These are phyloP conservation scores for Pythium inflatum DNA, from an alignment of 352 stramenopile genomes.

Conservation along the genomic window DNA sequence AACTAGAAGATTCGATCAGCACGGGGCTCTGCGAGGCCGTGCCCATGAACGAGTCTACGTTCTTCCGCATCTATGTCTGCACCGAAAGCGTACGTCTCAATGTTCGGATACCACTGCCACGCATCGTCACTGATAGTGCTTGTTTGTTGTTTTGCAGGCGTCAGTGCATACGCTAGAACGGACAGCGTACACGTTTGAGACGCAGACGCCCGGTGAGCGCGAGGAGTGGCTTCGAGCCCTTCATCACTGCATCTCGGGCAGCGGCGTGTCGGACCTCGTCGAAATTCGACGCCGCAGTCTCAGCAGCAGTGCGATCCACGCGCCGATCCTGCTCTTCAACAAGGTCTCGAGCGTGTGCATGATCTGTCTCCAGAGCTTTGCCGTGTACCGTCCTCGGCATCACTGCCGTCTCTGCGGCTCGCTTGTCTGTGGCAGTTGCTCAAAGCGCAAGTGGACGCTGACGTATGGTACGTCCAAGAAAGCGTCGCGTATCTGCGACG, in stretches of 20 bases:
- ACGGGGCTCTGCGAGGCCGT: constrained; percentile 64
- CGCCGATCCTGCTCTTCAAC: constrained; percentile 89
- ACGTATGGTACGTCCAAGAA: constrained; percentile 82
- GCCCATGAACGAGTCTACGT: constrained; percentile 53
- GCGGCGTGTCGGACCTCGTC: constrained; percentile 39
- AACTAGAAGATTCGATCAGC: constrained; percentile 68
- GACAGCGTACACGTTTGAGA: constrained; percentile 66
- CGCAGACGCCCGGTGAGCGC: constrained; percentile 60
- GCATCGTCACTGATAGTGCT: too few relatives aligned
- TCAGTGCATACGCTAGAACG: constrained; percentile 27
- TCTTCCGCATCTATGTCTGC: constrained; percentile 63
- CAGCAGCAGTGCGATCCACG: constrained; percentile 74
- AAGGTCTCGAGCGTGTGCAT: constrained; percentile 87
- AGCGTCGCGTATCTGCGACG: constrained; percentile 76
- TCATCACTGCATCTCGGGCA: constrained; percentile 74
- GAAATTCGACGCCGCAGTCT: constrained; percentile 71
- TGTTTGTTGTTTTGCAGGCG: constrained; percentile 8
- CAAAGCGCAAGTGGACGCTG: constrained; percentile 74
- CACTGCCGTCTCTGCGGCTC: constrained; percentile 84
- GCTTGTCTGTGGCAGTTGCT: constrained; percentile 85
- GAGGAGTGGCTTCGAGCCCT: constrained; percentile 85
- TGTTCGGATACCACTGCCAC: background rate
- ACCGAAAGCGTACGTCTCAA: constrained; percentile 31
- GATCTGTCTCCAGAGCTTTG: constrained; percentile 82
- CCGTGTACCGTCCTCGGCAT: constrained; percentile 80